These are phyloP conservation scores for Ceratonia siliqua DNA, from an alignment of 306 rosid species.

Conservation along the genomic window DNA sequence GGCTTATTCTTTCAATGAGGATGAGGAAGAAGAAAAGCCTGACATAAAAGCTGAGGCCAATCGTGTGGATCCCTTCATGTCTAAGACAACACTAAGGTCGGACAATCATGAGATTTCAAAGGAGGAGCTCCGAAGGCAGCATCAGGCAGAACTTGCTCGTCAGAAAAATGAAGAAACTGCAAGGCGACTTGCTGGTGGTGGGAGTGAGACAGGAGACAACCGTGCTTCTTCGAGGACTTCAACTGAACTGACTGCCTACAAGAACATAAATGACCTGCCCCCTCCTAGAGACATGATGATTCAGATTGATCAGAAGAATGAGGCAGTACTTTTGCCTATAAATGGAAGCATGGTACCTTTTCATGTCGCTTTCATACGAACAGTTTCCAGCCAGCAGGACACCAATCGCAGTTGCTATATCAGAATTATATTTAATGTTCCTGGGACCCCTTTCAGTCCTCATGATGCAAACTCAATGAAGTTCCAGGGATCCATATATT, in stretches of 20 bases:
- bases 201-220: slow-evolving; percentile 54
- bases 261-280: slow-evolving; percentile 79
- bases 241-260: slow-evolving; percentile 80
- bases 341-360: slow-evolving; percentile 95
- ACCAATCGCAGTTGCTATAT: slow-evolving; percentile 51
- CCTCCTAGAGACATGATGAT: slow-evolving; percentile 84
- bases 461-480: slow-evolving; percentile 74
- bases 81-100: slow-evolving; percentile 88
- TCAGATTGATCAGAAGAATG: slow-evolving; percentile 88
- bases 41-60: slow-evolving; percentile 41
- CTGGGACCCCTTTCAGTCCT: slow-evolving; percentile 89
- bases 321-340: slow-evolving; percentile 83
- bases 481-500: slow-evolving; percentile 72
- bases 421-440: slow-evolving; percentile 82
- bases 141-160: slow-evolving; percentile 97
- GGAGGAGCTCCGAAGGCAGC: slow-evolving; percentile 94
- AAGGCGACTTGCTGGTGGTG: slow-evolving; percentile 91
- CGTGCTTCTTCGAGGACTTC: slow-evolving; percentile 57
- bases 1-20: slow-evolving; percentile 91
- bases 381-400: slow-evolving; percentile 78
- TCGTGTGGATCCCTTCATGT: slow-evolving; percentile 51
- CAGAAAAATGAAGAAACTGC: slow-evolving; percentile 99
- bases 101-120: slow-evolving; percentile 91
- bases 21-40: slow-evolving; percentile 70
- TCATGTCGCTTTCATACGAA: slow-evolving; percentile 86